A percentile compares a stretch with the other conserved stretches of the same genome.
phyloP scores from a whole-genome alignment of 1,284 basidiomycete genomes.

The Entoloma clypeatum region DNA sequence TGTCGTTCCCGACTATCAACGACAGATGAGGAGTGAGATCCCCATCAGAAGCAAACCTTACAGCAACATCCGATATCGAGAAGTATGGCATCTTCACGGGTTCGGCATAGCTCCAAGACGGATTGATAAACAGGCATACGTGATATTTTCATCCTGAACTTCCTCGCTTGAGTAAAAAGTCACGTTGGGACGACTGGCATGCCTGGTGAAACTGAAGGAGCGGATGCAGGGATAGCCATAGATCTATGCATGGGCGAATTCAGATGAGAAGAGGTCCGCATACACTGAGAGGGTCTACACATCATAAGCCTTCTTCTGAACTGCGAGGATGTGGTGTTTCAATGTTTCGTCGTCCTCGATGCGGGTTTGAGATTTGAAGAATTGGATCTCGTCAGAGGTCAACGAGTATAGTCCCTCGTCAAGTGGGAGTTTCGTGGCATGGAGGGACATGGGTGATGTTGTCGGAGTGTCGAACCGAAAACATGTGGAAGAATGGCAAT shows the following conservation, averaged over 20 bases:
- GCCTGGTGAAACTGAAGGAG: constrained; percentile 40
- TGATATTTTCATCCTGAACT: constrained; percentile 39
- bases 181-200: constrained; percentile 9
- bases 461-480: not conserved
- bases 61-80: constrained; percentile 48
- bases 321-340: constrained; percentile 40
- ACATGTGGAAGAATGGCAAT: no score
- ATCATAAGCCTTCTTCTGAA: constrained; percentile 40
- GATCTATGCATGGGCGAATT: constrained; percentile 27
- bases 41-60: constrained; percentile 25
- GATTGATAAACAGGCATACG: constrained; percentile 41
- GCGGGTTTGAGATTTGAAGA: constrained; percentile 38
- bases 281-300: no score
- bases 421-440: constrained; percentile 9
- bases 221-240: constrained; percentile 40
- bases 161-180: not conserved
- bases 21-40: not conserved
- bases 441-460: not conserved
- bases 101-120: constrained; percentile 36
- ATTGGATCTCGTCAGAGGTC: constrained; percentile 28
- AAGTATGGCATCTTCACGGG: constrained; percentile 42
- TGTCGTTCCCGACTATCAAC: constrained; percentile 26
- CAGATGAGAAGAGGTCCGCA: no score
- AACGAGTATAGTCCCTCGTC: constrained; percentile 24
- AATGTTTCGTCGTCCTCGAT: constrained; percentile 38